Base-by-base conservation (phyloP, 139 green algal genomes). In the Coelastrella sp. region DNA sequence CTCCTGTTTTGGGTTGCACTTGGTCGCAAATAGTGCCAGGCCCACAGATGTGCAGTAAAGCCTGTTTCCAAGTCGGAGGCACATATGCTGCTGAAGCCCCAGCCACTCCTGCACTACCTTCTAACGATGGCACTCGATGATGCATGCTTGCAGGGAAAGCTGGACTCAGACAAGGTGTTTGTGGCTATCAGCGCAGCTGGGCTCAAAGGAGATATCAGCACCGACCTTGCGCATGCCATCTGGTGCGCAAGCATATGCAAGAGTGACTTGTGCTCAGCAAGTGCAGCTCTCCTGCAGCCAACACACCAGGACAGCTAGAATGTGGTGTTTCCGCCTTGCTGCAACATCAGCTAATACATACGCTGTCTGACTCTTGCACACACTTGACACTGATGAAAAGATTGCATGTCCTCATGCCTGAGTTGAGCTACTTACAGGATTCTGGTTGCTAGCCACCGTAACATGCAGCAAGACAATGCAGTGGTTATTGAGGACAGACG, bases 101-200 rank as follows among this genome's bases (percentile, higher is more conserved):
- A n/a, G n/a, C n/a, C n/a, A n/a, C n/a, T n/a, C n/a, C n/a, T n/a
- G n/a, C n/a, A n/a, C n/a, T n/a, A n/a, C n/a, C n/a, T n/a, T n/a
- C n/a, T n/a, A n/a, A n/a, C n/a, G n/a, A n/a, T n/a, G n/a, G n/a
- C n/a, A n/a, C n/a, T n/a, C n/a, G n/a, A n/a, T n/a, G n/a, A n/a
- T n/a, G n/a, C n/a, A n/a, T n/a, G n/a, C n/a, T n/a, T n/a, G n/a
- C 27, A 82, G 85, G 77, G 67, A 2, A 63, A 83, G 35, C 67
- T 90, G 17, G 25, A 59, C 1, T 19, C 80, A 6, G 83, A 85
- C 73, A 87, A 87, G 72, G 60, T 90, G 25, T 43, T 66, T 3
- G 62, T 72, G 1, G 89, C 83, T 0, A 43, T 90, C 13, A 57
- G 57, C 25, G 79, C 77, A n/a, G 60, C 80, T 7, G 88, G 88